Conservation (phyloP, 2,329 filamentous ascomycete species). For the Penicillium sp. region DNA sequence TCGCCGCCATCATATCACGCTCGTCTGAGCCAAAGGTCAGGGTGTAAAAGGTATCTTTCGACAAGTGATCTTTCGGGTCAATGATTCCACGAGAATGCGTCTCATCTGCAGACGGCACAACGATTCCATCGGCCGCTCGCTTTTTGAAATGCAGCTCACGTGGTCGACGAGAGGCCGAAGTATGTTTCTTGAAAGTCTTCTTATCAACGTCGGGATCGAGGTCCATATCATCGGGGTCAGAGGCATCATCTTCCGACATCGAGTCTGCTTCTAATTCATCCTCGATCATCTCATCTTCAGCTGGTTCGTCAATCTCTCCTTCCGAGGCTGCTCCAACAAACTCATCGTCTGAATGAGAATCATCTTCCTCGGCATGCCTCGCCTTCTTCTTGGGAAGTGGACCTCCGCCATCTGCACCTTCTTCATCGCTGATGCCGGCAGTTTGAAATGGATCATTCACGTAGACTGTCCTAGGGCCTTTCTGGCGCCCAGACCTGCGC, state of each 20-base stretch:
- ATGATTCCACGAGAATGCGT: slow-evolving; percentile 41
- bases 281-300: slow-evolving; percentile 15
- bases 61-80: slow-evolving; percentile 37
- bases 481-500: slow-evolving; percentile 39
- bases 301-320: slow-evolving; percentile 19
- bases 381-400: slow-evolving; percentile 15
- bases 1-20: slow-evolving; percentile 51
- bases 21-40: slow-evolving; percentile 54
- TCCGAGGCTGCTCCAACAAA: slow-evolving; percentile 27
- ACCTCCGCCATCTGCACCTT: slow-evolving; percentile 19
- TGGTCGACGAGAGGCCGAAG: neutral
- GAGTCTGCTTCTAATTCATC: slow-evolving; percentile 17
- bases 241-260: slow-evolving; percentile 22
- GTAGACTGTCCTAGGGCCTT: slow-evolving; percentile 34
- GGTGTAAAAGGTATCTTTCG: slow-evolving; percentile 49
- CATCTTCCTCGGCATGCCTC: slow-evolving; percentile 15
- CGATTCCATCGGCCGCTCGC: slow-evolving; percentile 20
- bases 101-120: slow-evolving; percentile 22
- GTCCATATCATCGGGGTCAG: slow-evolving; percentile 21
- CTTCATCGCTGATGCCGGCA: slow-evolving; percentile 34
- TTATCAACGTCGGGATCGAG: neutral
- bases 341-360: slow-evolving; percentile 38
- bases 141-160: slow-evolving; percentile 10
- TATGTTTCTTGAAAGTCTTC: slow-evolving; percentile 10
- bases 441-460: slow-evolving; percentile 38